phyloP scores from a whole-genome alignment of 2,329 filamentous ascomycete genomes.

The Graphium sp. region DNA sequence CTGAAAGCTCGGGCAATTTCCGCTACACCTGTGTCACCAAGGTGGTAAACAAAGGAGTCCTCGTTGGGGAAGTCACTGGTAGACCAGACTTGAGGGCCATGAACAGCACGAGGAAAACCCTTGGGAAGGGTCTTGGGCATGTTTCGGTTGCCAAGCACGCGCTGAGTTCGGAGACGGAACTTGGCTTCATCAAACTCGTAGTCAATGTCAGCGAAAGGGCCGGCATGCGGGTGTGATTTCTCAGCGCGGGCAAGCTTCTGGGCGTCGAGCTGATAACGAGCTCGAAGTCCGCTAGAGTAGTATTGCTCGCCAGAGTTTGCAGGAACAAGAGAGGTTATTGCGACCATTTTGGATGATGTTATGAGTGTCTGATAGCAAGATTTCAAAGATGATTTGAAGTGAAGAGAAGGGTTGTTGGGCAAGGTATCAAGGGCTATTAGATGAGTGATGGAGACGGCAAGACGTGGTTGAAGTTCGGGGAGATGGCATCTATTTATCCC shows the following conservation, averaged over 20 bases:
- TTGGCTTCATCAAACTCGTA: constrained; percentile 6
- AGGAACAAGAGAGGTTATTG: constrained; percentile 3
- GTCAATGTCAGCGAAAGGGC: constrained; percentile 4
- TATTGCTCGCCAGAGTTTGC: constrained; percentile 1
- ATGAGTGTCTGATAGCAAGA: too few species aligned
- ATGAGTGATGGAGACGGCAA: too few species aligned
- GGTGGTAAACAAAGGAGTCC: constrained; percentile 2
- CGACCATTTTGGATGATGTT: too few species aligned
- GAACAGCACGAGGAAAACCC: constrained; percentile 3
- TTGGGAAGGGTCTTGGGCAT: constrained; percentile 3
- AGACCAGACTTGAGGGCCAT: constrained; percentile 5
- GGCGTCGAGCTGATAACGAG: constrained; percentile 3
- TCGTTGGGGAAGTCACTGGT: constrained; percentile 4
- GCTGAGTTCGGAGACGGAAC: constrained; percentile 4
- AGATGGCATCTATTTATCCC: too few species aligned
- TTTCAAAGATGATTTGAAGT: too few species aligned
- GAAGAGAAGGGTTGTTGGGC: too few species aligned
- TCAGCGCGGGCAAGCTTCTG: neutral
- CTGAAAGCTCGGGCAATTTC: constrained; percentile 5
- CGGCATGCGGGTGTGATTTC: neutral
- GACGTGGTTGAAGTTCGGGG: too few species aligned
- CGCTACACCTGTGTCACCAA: constrained; percentile 1
- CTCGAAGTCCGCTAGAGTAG: constrained; percentile 4
- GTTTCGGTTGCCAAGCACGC: constrained; percentile 2
- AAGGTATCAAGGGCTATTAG: too few species aligned